Evolutionary conservation across 2,329 filamentous ascomycete genomes (phyloP).

Genomic region (Calonectria naviculata): DNA sequence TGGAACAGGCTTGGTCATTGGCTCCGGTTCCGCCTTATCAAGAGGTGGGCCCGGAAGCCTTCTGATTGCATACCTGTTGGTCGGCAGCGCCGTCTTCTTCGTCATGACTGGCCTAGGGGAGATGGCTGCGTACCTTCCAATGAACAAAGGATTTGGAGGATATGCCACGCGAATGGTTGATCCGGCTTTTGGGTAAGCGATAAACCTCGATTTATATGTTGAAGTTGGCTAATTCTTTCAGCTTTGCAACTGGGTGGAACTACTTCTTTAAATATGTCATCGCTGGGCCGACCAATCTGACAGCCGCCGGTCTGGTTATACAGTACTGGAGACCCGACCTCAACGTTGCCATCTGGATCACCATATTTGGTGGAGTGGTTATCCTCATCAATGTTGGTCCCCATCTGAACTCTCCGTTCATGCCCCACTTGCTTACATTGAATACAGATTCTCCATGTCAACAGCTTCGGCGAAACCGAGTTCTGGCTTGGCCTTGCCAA

Average conservation of each 20-base stretch:
- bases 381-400: constrained; percentile 44
- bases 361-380: constrained; percentile 47
- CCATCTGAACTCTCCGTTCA: neutral
- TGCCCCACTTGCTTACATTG: neutral
- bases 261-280: constrained; percentile 59
- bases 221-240: constrained; percentile 4
- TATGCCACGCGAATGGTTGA: constrained; percentile 45
- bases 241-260: constrained; percentile 58
- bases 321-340: constrained; percentile 51
- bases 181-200: constrained; percentile 42
- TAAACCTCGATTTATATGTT: neutral
- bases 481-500: constrained; percentile 60
- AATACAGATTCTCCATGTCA: constrained; percentile 49
- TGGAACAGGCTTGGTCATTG: constrained; percentile 59
- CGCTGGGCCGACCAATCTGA: constrained; percentile 51
- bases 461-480: constrained; percentile 58
- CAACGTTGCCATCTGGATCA: constrained; percentile 52
- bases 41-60: constrained; percentile 57
- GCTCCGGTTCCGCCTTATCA: constrained; percentile 60
- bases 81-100: constrained; percentile 64
- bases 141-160: constrained; percentile 42
- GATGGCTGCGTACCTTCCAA: constrained; percentile 43
- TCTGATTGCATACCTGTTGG: constrained; percentile 53
- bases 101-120: constrained; percentile 61
- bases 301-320: constrained; percentile 50